A percentile compares a stretch with the other conserved stretches of the same genome.
phyloP scores from a whole-genome alignment of 352 stramenopile species.

The Elongisporangium senticosum region DNA sequence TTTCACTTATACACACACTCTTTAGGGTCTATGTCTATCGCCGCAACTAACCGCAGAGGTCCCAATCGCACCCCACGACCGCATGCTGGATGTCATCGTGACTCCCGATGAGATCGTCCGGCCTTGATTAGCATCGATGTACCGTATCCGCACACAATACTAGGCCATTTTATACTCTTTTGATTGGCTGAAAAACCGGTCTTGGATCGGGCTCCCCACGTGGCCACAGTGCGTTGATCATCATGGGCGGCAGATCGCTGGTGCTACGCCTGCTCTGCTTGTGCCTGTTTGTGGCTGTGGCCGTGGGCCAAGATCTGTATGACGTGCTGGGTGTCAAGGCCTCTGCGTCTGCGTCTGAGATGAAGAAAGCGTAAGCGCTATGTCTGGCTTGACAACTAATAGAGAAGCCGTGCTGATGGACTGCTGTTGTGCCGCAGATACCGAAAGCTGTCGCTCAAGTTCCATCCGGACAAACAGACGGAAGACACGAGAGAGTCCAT shows the following conservation, averaged over 20 bases:
- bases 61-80: constrained; percentile 56
- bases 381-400: not conserved
- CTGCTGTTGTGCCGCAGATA: constrained; percentile 41
- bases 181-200: constrained; percentile 6
- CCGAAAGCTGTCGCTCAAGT: constrained; percentile 91
- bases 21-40: constrained; percentile 60
- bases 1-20: not conserved
- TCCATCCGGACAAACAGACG: constrained; percentile 93
- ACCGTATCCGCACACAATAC: not conserved
- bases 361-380: constrained; percentile 29
- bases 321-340: constrained; percentile 60
- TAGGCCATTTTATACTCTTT: not conserved
- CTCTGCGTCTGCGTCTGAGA: constrained; percentile 40
- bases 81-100: constrained; percentile 58
- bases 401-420: not conserved
- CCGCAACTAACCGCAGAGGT: constrained; percentile 59
- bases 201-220: not conserved
- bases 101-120: constrained; percentile 55
- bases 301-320: constrained; percentile 54
- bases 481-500: constrained; percentile 48
- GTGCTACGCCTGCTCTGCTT: constrained; percentile 34
- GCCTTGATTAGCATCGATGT: not conserved
- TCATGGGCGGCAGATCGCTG: constrained; percentile 1
- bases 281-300: constrained; percentile 29
- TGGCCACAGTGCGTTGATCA: not conserved